These are phyloP conservation scores for Cryptococcus wingfieldii DNA, from an alignment of 1,284 basidiomycete genomes.

Conservation along the genomic window DNA sequence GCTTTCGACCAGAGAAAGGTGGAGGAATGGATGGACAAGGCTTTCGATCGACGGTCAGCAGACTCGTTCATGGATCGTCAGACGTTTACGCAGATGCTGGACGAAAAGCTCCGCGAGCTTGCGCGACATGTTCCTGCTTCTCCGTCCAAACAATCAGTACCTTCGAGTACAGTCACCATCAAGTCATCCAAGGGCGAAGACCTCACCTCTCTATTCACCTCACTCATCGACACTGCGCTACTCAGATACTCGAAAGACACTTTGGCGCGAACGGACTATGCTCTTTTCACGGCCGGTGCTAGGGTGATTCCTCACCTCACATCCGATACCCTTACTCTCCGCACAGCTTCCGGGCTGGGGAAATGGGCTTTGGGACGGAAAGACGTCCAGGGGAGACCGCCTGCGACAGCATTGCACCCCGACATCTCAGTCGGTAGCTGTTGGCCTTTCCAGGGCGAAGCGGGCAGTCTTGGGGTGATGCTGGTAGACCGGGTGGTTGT, in stretches of 20 bases:
- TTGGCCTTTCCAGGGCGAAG: constrained; percentile 79
- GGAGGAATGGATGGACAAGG: constrained; percentile 37
- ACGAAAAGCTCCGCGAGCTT: constrained; percentile 29
- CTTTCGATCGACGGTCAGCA: constrained; percentile 35
- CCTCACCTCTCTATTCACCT: constrained; percentile 63
- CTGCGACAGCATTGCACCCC: constrained; percentile 78
- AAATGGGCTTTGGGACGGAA: constrained; percentile 24
- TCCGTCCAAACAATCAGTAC: constrained; percentile 11
- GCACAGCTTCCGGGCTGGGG: constrained; percentile 44
- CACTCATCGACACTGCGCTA: constrained; percentile 66
- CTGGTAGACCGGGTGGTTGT: constrained; percentile 67
- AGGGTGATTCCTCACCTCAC: constrained; percentile 76
- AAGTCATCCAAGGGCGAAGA: constrained; percentile 72
- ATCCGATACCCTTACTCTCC: constrained; percentile 66
- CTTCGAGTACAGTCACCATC: constrained; percentile 55
- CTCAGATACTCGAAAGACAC: constrained; percentile 67
- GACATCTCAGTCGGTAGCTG: constrained; percentile 71
- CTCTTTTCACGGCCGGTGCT: constrained; percentile 76
- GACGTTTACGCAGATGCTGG: constrained; percentile 33
- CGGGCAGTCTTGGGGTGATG: constrained; percentile 75
- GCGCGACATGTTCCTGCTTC: constrained; percentile 17
- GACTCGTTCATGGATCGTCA: constrained; percentile 10
- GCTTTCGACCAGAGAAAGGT: constrained; percentile 45
- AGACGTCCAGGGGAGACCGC: constrained; percentile 66
- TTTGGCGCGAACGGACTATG: constrained; percentile 78